Base-by-base conservation (phyloP, 257 asterid species). In the Eustoma russellianum region DNA sequence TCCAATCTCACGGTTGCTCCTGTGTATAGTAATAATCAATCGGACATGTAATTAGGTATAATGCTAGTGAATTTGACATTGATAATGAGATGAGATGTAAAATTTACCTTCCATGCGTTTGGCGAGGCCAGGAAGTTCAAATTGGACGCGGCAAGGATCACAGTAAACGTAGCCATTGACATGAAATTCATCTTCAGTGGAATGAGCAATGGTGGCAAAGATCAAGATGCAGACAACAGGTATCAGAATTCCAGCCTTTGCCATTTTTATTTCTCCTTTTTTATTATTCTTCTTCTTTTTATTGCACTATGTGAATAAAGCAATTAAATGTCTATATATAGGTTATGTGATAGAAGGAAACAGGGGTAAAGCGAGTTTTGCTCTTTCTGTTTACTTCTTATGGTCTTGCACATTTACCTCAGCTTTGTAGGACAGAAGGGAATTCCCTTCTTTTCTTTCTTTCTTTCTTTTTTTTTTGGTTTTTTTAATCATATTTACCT, bases 131-230 rank as follows among this genome's bases (percentile, higher is more conserved):
- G 30, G 30, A 16, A 73, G 66, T 45, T 46, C 24, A 41, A 70
- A 74, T 33, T 65, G 53, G 17, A 74, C 45, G 19, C 77, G 71
- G 57, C 80, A 74, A 1, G 80, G 65, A 35, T 74, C 80, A 14
- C 77, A 74, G 38, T 65, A 70, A 45, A 74, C 77, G 11, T 63
- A 48, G 30, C 80, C 80, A 18, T 50, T 56, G 17, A 74, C 57
- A 6, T 61, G 24, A 40, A 61, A 68, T 8, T 19, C n/a, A 45
- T 50, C 64, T 13, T 45, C 43, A 1, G 58, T 49, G 35, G 70
- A 46, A 6, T 65, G 46, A 28, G 48, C 65, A 3, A 62, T 7
- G 44, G 24, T 52, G 57, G 69, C 74, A 48, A 68, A 24, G 53
- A 62, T 69, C 62, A 60, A 38, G 59, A 53, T 5, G 49, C 68